Conservation (phyloP, 2,329 filamentous ascomycete genomes). For the Penicillium freii region DNA sequence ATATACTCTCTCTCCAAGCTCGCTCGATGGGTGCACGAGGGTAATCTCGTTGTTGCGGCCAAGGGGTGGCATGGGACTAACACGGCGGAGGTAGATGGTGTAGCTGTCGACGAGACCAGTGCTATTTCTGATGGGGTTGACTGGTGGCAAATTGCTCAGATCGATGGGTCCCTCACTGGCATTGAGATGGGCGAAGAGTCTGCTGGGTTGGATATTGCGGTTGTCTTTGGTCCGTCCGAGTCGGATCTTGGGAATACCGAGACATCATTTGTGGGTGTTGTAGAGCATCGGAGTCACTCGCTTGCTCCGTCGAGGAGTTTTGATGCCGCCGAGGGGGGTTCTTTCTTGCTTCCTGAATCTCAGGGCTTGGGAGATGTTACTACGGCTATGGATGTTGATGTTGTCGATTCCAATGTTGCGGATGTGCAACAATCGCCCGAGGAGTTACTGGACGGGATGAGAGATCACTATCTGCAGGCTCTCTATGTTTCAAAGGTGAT, state of each 20-base stretch:
- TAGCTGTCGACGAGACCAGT: constrained; percentile 1
- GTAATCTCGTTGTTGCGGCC: constrained; percentile 39
- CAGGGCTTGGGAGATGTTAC: constrained; percentile 13
- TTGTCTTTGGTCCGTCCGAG: constrained; percentile 30
- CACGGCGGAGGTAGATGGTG: constrained; percentile 4
- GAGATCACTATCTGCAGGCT: constrained; percentile 44
- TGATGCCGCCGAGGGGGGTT: not conserved
- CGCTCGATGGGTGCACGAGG: constrained; percentile 35
- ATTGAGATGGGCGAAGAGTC: constrained; percentile 23
- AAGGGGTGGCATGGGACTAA: constrained; percentile 30
- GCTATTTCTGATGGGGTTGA: constrained; percentile 12
- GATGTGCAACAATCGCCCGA: constrained; percentile 33
- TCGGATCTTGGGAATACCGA: constrained; percentile 2
- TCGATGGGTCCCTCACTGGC: constrained; percentile 31
- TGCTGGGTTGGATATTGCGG: constrained; percentile 27
- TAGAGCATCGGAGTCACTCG: constrained; percentile 18
- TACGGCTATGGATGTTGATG: constrained; percentile 15
- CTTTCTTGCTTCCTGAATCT: constrained; percentile 14
- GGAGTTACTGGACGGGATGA: constrained; percentile 37
- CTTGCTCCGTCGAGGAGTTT: constrained; percentile 11
- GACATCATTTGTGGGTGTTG: constrained; percentile 21
- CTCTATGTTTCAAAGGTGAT: constrained; percentile 46
- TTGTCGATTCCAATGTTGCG: constrained; percentile 4
- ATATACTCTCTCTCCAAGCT: constrained; percentile 43
- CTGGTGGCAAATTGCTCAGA: constrained; percentile 39